Evolutionary conservation across 2,329 filamentous ascomycete species (phyloP).

Genomic region (Botrytis fabae): DNA sequence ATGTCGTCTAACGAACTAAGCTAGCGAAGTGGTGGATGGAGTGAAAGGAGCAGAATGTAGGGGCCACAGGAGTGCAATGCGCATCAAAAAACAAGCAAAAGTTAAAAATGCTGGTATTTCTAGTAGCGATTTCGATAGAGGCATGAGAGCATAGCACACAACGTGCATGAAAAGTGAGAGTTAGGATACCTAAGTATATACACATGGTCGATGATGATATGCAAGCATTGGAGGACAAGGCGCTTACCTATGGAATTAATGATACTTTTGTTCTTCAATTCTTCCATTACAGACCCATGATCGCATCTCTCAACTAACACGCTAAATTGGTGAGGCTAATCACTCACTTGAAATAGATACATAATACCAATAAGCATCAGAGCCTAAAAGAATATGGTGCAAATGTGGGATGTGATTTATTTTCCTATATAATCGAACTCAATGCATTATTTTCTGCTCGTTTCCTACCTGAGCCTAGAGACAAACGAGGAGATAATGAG

Average conservation of each 20-base stretch:
- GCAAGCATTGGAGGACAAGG: background rate
- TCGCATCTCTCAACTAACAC: background rate
- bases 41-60: background rate
- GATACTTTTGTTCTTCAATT: background rate
- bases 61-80: background rate
- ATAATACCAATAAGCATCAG: background rate
- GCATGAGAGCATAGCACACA: background rate
- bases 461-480: too few species aligned
- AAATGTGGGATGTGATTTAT: background rate
- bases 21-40: background rate
- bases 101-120: background rate
- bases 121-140: background rate
- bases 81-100: background rate
- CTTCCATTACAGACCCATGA: background rate
- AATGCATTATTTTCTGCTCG: background rate
- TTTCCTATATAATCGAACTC: background rate
- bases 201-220: background rate
- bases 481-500: background rate
- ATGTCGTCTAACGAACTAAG: slow-evolving; percentile 38
- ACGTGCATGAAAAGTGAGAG: background rate
- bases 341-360: background rate
- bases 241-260: background rate
- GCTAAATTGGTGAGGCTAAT: background rate
- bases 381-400: background rate
- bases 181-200: background rate